Evolutionary conservation across 257 asterid species (phyloP), one percentile per base, ranked within the genome.

Genomic region (Nicotiana sylvestris): DNA sequence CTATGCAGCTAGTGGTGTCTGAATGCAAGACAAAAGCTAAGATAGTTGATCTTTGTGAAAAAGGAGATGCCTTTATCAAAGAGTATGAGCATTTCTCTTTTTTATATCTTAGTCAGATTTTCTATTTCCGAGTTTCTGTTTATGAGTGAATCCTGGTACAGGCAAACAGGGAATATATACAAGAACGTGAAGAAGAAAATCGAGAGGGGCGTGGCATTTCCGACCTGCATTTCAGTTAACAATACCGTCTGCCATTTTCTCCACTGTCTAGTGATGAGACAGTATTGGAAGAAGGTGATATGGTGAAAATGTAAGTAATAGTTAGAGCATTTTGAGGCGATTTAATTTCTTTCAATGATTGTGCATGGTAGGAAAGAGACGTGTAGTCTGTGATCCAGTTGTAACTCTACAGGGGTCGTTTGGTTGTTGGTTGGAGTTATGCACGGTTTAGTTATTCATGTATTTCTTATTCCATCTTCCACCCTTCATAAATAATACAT

Each of bases 161-260:
- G 99, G 89, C 97, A 95, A 89, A 82, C 97, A 10, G 97, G 97
- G 32, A 94, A 85, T 85, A 95, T 91, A 97, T 95, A 93, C 86
- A 95, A 94, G 96, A 92, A 95, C 81, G 93, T 83, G 43, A 94
- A 95, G 91, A 95, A 92, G 97, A 95, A 95, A 92, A 95, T 95
- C 53, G 98, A 91, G 81, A 86, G 91, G 69, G 99, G 99, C n/a
- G 95, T 92, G 80, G 99, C 99, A 3, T 95, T 95, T 78, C 99
- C 99, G 0, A 95, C 99, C 25, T 95, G 98, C 85, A 85, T 95
- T 64, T 95, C 99, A 0, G 94, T 95, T 39, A 95, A 95, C 86
- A 92, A 89, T 62, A 91, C 93, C 0, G 88, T 95, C 74, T 95
- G 98, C 83, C 98, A 95, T 88, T 91, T 81, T 95, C 99, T 6